Base-by-base conservation (phyloP, 1,284 basidiomycete species). In the Athelia psychrophila region DNA sequence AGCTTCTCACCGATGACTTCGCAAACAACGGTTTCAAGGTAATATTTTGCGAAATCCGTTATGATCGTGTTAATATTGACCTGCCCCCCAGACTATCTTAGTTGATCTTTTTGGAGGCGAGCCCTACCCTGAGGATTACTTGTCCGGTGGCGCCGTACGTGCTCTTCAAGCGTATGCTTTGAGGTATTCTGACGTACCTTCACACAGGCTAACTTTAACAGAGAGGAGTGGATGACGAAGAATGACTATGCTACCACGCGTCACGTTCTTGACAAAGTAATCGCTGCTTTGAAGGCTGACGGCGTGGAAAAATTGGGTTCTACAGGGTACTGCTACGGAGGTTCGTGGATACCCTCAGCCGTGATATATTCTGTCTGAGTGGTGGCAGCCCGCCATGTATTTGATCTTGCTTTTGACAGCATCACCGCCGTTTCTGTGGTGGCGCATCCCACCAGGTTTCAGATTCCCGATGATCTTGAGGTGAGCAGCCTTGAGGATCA, bases 21-120 rank as follows among this genome's bases (percentile, higher is more conserved):
- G 81, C 81, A n/a, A 70, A 68, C 33, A 75, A 78, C 59, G 80
- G 79, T 25, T 77, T 74, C 64, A 73, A 75, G 57, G 72, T 74
- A 42, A 33, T n/a, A 8, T 16, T n/a, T 22, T 23, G 16, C 20
- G 51, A 10, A n/a, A n/a, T n/a, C n/a, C 23, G 16, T 22, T 32
- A 19, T 23, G 19, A 6, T 9, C n/a, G 30, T 9, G 18, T 33
- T 12, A 24, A 35, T 19, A 33, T 19, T 48, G 33, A 48, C 24
- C 5, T 30, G 9, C 30, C 35, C 19, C 38, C 24, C 30, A 36
- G 54, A 50, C 51, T n/a, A n/a, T 46, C 10, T 54, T 50, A 9
- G 57, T 49, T 59, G 74, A 77, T 56, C 61, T 70, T 50, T 65
- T 76, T 44, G 64, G 69, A 52, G 71, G 69, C 24, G 72, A 75